A percentile compares a stretch with the other conserved stretches of the same genome.
These are phyloP conservation scores for Trichoderma sp. DNA, from an alignment of 2,329 filamentous ascomycete genomes.

Conservation along the genomic window DNA sequence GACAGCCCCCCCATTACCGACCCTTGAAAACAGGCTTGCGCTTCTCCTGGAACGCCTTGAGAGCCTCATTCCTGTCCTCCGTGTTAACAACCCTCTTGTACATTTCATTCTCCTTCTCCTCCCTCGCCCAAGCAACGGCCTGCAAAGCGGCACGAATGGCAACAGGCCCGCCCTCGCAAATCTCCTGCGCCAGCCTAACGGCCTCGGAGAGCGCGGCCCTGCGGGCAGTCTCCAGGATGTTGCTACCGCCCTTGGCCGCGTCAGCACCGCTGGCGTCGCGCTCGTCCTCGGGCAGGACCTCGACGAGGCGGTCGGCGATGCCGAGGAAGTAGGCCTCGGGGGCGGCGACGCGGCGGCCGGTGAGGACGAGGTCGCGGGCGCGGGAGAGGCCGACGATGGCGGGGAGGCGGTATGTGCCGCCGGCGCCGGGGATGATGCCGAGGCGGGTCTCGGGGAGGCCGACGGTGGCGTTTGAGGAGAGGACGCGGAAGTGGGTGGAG, in stretches of 20 bases:
- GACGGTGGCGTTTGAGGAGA: slow-evolving; percentile 75
- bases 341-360: slow-evolving; percentile 79
- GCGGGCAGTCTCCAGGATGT: slow-evolving; percentile 61
- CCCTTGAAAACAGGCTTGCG: slow-evolving; percentile 62
- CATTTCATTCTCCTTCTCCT: slow-evolving; percentile 82
- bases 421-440: slow-evolving; percentile 92
- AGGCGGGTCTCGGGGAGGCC: slow-evolving; percentile 89
- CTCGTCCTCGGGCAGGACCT: slow-evolving; percentile 65
- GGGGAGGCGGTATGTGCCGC: slow-evolving; percentile 86
- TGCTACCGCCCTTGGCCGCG: slow-evolving; percentile 31
- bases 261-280: slow-evolving; percentile 35
- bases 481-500: slow-evolving; percentile 84
- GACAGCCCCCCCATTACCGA: slow-evolving; percentile 40
- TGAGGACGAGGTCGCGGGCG: slow-evolving; percentile 88
- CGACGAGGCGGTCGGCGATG: slow-evolving; percentile 85
- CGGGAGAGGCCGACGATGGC: slow-evolving; percentile 75
- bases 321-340: slow-evolving; percentile 91
- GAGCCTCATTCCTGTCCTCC: slow-evolving; percentile 84
- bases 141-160: slow-evolving; percentile 77
- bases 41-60: slow-evolving; percentile 76
- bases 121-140: slow-evolving; percentile 72
- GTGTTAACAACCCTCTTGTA: slow-evolving; percentile 83
- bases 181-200: slow-evolving; percentile 76
- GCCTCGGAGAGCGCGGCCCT: slow-evolving; percentile 73
- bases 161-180: slow-evolving; percentile 86